These are phyloP conservation scores for Phytopythium mirpurense DNA, from an alignment of 352 stramenopile genomes.

Conservation along the genomic window DNA sequence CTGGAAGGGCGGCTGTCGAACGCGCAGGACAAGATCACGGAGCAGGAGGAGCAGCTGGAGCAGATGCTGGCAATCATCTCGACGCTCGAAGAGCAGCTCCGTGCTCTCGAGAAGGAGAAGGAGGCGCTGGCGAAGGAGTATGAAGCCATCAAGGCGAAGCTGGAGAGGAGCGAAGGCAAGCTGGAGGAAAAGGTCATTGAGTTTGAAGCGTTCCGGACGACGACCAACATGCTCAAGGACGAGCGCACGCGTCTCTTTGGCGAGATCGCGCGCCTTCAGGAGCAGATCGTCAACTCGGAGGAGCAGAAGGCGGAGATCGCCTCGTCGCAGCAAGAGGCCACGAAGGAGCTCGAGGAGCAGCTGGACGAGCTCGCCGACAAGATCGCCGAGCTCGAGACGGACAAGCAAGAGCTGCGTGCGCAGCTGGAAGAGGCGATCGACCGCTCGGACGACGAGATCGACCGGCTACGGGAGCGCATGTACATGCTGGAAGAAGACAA, in stretches of 20 bases:
- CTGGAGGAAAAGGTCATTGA: conserved; percentile 65
- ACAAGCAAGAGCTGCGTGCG: conserved; percentile 40
- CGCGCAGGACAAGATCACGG: conserved; percentile 41
- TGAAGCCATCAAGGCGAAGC: conserved; percentile 35
- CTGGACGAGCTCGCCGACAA: conserved; percentile 50
- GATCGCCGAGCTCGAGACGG: conserved; percentile 49
- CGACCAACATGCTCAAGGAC: conserved; percentile 55
- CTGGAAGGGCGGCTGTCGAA: conserved; percentile 43
- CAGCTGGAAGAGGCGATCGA: conserved; percentile 30
- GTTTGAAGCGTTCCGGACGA: conserved; percentile 53
- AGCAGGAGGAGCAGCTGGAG: conserved; percentile 47
- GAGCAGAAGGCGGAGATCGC: conserved; percentile 38
- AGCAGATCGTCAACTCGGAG: conserved; percentile 36
- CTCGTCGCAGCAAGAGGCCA: conserved; percentile 37
- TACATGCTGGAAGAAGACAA: conserved; percentile 48
- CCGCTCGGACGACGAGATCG: conserved; percentile 42
- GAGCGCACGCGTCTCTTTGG: conserved; percentile 46
- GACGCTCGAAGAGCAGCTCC: conserved; percentile 46
- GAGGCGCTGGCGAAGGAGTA: conserved; percentile 42
- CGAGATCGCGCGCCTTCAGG: conserved; percentile 50
- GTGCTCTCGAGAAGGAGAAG: conserved; percentile 35
- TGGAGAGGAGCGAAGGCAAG: conserved; percentile 37
- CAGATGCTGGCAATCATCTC: conserved; percentile 49
- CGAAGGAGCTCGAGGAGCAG: conserved; percentile 52
- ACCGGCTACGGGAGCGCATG: conserved; percentile 36